Conservation (phyloP, 1,284 basidiomycete genomes). For the Crepidotus sp. region DNA sequence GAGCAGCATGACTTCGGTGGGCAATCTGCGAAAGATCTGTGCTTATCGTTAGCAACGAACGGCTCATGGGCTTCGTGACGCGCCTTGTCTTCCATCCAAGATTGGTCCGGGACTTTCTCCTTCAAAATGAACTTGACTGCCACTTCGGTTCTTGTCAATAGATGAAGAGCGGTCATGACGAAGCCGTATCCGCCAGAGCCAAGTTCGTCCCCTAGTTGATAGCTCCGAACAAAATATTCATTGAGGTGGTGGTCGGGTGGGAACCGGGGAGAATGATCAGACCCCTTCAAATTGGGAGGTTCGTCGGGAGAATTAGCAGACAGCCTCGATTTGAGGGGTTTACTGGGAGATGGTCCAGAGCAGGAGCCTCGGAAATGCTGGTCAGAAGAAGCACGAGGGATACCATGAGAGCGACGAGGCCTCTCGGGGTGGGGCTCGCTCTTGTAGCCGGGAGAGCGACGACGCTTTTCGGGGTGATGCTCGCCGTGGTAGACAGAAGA, state of each 20-base stretch:
- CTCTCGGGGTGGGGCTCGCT: conserved; percentile 15
- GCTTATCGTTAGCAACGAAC: neutral
- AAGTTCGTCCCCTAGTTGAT: conserved; percentile 71
- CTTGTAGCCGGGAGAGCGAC: conserved; percentile 10
- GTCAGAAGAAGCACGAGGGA: conserved; percentile 11
- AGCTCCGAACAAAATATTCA: conserved; percentile 55
- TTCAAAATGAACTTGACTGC: conserved; percentile 94
- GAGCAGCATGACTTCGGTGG: conserved; percentile 76
- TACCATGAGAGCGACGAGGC: neutral
- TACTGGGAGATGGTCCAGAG: neutral
- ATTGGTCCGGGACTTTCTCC: conserved; percentile 70
- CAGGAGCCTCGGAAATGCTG: neutral
- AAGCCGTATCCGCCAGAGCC: conserved; percentile 91
- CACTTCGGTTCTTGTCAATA: conserved; percentile 52
- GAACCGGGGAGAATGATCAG: conserved; percentile 35
- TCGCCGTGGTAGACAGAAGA: conserved; percentile 13
- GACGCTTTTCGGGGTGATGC: conserved; percentile 9
- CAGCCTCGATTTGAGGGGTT: conserved; percentile 9
- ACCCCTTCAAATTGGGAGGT: conserved; percentile 11
- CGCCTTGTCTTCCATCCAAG: conserved; percentile 64
- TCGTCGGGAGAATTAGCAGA: conserved; percentile 4
- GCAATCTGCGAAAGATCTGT: conserved; percentile 31
- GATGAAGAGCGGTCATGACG: conserved; percentile 71
- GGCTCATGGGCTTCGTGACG: neutral
- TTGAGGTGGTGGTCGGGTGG: conserved; percentile 56